Conservation (phyloP, 1,284 basidiomycete genomes). For the Fomes fomentarius region DNA sequence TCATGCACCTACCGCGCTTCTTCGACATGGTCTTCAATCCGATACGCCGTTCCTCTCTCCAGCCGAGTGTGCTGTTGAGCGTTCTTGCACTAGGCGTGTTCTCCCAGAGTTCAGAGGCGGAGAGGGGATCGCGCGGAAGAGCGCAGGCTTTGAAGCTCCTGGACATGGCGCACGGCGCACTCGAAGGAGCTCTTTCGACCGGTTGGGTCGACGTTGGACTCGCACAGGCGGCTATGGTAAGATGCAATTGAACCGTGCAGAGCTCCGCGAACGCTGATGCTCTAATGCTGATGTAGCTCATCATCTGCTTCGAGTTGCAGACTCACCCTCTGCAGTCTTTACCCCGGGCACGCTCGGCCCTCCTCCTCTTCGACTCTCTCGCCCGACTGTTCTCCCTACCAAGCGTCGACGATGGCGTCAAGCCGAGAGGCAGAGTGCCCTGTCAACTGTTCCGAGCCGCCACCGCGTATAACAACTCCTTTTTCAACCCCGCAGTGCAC, state of each 20-base stretch:
- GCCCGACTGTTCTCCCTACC: constrained; percentile 63
- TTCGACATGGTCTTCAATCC: constrained; percentile 60
- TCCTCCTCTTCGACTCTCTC: constrained; percentile 66
- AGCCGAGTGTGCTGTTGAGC: constrained; percentile 66
- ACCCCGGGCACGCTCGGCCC: constrained; percentile 53
- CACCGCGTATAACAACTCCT: not conserved
- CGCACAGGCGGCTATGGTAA: constrained; percentile 74
- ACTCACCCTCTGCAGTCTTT: constrained; percentile 61
- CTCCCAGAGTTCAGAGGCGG: constrained; percentile 69
- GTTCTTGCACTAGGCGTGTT: constrained; percentile 67
- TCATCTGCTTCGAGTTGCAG: constrained; percentile 74
- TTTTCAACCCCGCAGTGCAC: constrained; percentile 1
- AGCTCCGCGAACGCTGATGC: not conserved
- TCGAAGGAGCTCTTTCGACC: constrained; percentile 70
- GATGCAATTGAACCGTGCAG: no score
- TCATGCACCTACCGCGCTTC: constrained; percentile 70
- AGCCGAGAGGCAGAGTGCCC: constrained; percentile 25
- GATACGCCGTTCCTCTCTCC: constrained; percentile 52
- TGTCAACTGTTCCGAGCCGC: not conserved
- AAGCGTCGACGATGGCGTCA: constrained; percentile 43
- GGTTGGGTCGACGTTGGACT: constrained; percentile 72
- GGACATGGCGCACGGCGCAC: constrained; percentile 65
- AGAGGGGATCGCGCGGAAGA: constrained; percentile 44
- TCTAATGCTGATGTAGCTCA: constrained; percentile 52
- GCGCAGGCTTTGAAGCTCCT: constrained; percentile 58